Base-by-base conservation (phyloP, 371 early-diverging fungal species). In the Amoeboaphelidium occidentale region DNA sequence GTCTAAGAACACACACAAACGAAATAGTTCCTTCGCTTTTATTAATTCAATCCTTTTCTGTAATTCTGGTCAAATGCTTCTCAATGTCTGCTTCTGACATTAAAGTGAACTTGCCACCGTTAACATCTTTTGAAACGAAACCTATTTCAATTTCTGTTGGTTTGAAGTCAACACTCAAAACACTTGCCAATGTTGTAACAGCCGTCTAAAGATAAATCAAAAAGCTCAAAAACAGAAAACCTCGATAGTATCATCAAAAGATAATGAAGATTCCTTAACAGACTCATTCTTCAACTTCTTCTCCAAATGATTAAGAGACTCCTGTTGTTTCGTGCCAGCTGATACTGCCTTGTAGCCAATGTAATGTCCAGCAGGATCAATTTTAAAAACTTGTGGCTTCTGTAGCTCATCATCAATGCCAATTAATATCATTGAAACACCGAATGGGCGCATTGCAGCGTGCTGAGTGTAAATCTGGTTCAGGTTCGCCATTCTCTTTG, bases 391-490 rank as follows among this genome's bases (percentile, higher is more conserved):
- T 60, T 87, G 87, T 27, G 94, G 91, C 28, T 93, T 94, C 10
- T 45, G 4, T 43, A 71, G 68, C 64, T 97, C 97, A 51, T 82
- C 86, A 59, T 97, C 97, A 61, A 78, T 72, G 27, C 90, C 93
- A 54, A 92, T 81, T 53, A 97, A 63, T 50, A 91, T 90, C 86
- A 94, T 87, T 46, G 97, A 89, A 55, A 92, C 91, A 53, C 94
- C 97, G 46, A 87, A 68, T 23, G 94, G 96, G 58, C 97, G 70
- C 92, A 93, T 94, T 51, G 88, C 90, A 28, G 97, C 97, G 57
- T 94, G 90, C 60, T 97, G 97, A 46, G 97, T 97, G 63, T 87
- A 91, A 27, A 97, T 90, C 73, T 97, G 96, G 61, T 92, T 93
- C 58, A 91, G 76, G 62, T 83, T 89, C 47, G 96, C 97, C 54